Conservation (phyloP, 2,329 filamentous ascomycete genomes). For the Ambrosiella cleistominuta region DNA sequence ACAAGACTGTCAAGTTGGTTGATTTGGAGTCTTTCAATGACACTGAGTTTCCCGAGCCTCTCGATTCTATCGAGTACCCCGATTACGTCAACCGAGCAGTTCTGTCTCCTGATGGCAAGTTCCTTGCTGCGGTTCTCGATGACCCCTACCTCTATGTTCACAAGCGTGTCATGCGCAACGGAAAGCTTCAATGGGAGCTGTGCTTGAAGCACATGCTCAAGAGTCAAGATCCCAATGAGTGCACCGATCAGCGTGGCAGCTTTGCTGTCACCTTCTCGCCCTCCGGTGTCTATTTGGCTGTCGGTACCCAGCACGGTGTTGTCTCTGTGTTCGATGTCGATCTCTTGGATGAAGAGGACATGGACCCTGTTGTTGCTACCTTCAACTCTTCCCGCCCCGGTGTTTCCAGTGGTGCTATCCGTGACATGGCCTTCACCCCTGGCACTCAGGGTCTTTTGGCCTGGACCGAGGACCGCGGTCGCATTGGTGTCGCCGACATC, state of each 20-base stretch:
- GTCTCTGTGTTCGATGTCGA: conserved; percentile 56
- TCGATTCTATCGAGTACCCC: conserved; percentile 56
- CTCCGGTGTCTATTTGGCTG: conserved; percentile 52
- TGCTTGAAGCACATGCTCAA: conserved; percentile 37
- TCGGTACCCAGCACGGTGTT: conserved; percentile 64
- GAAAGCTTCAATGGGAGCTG: conserved; percentile 29
- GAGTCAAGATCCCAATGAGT: conserved; percentile 37
- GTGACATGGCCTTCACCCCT: conserved; percentile 83
- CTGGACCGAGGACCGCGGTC: conserved; percentile 79
- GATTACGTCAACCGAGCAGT: conserved; percentile 85
- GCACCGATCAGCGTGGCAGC: conserved; percentile 43
- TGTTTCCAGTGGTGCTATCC: conserved; percentile 57
- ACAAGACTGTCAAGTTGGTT: conserved; percentile 74
- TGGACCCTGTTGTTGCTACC: conserved; percentile 50
- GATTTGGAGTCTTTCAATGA: conserved; percentile 44
- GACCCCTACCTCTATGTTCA: conserved; percentile 78
- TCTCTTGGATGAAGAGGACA: conserved; percentile 25
- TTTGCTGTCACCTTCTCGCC: conserved; percentile 65
- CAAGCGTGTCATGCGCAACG: conserved; percentile 27
- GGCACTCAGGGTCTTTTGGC: conserved; percentile 79
- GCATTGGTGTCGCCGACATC: conserved; percentile 57
- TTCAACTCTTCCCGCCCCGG: conserved; percentile 63
- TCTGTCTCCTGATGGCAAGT: conserved; percentile 73
- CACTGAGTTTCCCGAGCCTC: conserved; percentile 31
- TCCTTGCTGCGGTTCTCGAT: conserved; percentile 74